A percentile compares a stretch with the other conserved stretches of the same genome.
Conservation (phyloP, 2,329 filamentous ascomycete genomes). For the Cladosporium austrohemisphaericum region DNA sequence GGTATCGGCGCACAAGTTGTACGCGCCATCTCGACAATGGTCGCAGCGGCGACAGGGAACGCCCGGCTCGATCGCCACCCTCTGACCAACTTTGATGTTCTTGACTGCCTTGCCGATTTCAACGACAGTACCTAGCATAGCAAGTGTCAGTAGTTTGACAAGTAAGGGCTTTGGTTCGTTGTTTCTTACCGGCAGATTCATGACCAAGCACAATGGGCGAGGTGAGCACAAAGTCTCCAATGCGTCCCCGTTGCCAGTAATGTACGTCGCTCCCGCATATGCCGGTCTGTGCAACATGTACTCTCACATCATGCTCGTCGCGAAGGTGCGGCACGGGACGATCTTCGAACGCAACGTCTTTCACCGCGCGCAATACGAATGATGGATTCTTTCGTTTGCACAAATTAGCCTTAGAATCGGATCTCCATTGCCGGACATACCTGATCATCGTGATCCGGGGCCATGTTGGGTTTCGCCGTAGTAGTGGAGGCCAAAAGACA, state of each 20-base stretch:
- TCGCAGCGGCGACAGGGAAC: slow-evolving; percentile 23
- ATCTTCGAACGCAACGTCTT: slow-evolving; percentile 15
- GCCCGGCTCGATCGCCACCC: slow-evolving; percentile 30
- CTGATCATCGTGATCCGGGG: not conserved
- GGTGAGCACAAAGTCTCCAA: slow-evolving; percentile 39
- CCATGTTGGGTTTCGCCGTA: too few relatives aligned
- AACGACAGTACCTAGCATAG: slow-evolving; percentile 22
- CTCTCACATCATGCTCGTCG: slow-evolving; percentile 11
- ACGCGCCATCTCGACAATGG: slow-evolving; percentile 20
- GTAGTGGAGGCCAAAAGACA: too few relatives aligned
- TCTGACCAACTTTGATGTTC: slow-evolving; percentile 26
- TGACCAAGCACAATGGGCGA: slow-evolving; percentile 30
- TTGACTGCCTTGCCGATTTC: slow-evolving; percentile 26
- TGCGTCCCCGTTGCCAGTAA: slow-evolving; percentile 43
- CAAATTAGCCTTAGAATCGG: not conserved
- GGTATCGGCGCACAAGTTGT: slow-evolving; percentile 24
- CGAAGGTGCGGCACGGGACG: slow-evolving; percentile 10
- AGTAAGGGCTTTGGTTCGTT: not conserved
- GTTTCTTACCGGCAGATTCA: slow-evolving; percentile 23
- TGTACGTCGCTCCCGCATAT: slow-evolving; percentile 31
- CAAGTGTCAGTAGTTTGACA: not conserved
- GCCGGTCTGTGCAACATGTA: slow-evolving; percentile 16
- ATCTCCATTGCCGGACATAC: not conserved
- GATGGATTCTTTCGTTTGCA: slow-evolving; percentile 14
- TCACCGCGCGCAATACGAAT: slow-evolving; percentile 10